Base-by-base conservation (phyloP, 306 rosid genomes). In the Gynostemma pentaphyllum region DNA sequence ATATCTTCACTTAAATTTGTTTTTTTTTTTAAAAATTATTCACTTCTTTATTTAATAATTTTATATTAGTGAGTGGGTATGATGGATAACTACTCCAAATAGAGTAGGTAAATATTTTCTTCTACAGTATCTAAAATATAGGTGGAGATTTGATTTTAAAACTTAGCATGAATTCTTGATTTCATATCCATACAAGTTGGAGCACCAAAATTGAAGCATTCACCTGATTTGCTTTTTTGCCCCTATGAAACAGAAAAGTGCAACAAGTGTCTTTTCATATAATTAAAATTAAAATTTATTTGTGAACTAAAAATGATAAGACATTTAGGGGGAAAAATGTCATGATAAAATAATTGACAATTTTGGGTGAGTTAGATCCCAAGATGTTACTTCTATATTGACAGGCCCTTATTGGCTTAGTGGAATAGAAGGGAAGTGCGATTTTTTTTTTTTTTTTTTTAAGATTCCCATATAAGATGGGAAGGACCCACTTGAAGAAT, bases 111-210 rank as follows among this genome's bases (percentile, higher is more conserved):
- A n/a, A n/a, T n/a, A n/a, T n/a, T n/a, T n/a, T n/a, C n/a, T n/a
- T n/a, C n/a, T n/a, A n/a, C n/a, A n/a, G 46, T 42, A 14, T 42
- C 18, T 1, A 42, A 10, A 18, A 18, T 18, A 5, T 45, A 27
- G n/a, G 59, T 52, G 59, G 59, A 52, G 60, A 52, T 28, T 28
- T 52, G 39, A 52, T 28, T 52, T 16, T 2, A 52, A 52, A 27
- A 52, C 22, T 7, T 26, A 52, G 39, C 12, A n/a, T 3, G 37
- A 52, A 22, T 52, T 5, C 36, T 44, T 36, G 64, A 34, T 57
- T 34, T 57, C 27, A 34, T 34, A 36, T 34, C 64, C 64, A 57
- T 57, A 34, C 64, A 57, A 36, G 28, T 57, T 57, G 64, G 64
- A 57, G 19, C 45, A 36, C 45, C 45, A 19, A 34, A 34, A n/a